Evolutionary conservation across 768 basidiomycete genomes (phyloP).

Genomic region (Agaricus sinodeliciosus): DNA sequence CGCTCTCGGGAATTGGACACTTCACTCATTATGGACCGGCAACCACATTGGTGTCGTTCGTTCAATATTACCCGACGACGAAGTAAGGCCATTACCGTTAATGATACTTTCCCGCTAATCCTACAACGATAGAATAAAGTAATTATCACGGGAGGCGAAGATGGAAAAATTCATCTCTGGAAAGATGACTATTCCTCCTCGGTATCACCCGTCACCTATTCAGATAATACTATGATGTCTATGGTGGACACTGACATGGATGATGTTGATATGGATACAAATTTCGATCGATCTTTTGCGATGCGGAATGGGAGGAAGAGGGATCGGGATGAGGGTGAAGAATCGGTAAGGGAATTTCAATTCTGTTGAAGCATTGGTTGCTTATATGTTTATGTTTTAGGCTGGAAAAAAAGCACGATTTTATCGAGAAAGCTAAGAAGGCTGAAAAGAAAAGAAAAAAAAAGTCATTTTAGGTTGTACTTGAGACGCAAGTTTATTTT

Average conservation of each 20-base stretch:
- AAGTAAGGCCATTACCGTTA: slow-evolving; percentile 23
- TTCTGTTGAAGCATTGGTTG: no score
- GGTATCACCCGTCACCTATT: no score
- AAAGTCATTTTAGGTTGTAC: no score
- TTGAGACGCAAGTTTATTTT: no score
- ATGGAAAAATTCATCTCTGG: slow-evolving; percentile 24
- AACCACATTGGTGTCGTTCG: slow-evolving; percentile 55
- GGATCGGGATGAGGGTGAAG: neutral
- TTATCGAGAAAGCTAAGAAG: no score
- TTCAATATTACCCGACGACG: slow-evolving; percentile 49
- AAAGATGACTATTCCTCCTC: slow-evolving; percentile 1
- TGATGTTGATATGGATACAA: neutral
- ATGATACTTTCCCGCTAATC: neutral
- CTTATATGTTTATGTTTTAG: no score
- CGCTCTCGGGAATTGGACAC: slow-evolving; percentile 36
- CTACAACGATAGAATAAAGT: slow-evolving; percentile 15
- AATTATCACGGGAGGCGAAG: slow-evolving; percentile 26
- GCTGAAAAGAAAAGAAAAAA: no score
- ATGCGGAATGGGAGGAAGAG: neutral
- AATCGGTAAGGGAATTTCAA: neutral
- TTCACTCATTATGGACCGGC: slow-evolving; percentile 46
- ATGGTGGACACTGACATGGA: no score
- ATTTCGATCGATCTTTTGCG: neutral
- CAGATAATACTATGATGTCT: no score
- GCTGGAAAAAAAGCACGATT: no score